A percentile compares a stretch with the other conserved stretches of the same genome.
Evolutionary conservation across 495 filamentous ascomycete genomes (phyloP).

Genomic region (Articulospora tetracladia): DNA sequence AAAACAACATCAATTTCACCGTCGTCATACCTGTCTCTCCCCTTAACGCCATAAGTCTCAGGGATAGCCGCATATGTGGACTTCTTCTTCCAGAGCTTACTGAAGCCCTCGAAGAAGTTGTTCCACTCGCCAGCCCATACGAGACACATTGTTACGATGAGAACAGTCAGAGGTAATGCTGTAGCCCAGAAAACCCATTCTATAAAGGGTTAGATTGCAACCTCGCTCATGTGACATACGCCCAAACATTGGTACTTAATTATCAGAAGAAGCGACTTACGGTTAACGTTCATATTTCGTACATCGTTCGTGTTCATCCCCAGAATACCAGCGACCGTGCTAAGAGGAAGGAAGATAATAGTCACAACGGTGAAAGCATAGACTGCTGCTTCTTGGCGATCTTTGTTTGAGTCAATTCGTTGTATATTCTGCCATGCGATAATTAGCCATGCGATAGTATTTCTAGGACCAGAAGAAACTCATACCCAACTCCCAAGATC

Average conservation of each 20-base stretch:
- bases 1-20: not conserved
- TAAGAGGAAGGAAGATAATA: conserved; percentile 32
- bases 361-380: conserved; percentile 36
- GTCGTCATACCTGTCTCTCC: not conserved
- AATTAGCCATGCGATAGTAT: not conserved
- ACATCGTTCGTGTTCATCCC: conserved; percentile 48
- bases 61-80: not conserved
- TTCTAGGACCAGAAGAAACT: not conserved
- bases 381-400: conserved; percentile 43
- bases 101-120: conserved; percentile 19
- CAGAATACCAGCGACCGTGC: conserved; percentile 34
- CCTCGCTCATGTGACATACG: too few species aligned
- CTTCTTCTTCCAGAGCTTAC: conserved; percentile 9
- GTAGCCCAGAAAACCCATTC: conserved; percentile 47
- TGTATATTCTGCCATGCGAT: conserved; percentile 13
- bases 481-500: conserved; percentile 25
- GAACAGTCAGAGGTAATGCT: conserved; percentile 39
- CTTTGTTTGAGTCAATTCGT: conserved; percentile 35
- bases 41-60: not conserved
- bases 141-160: conserved; percentile 34
- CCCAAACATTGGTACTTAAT: too few species aligned
- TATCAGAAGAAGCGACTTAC: too few species aligned
- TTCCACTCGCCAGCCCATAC: conserved; percentile 32
- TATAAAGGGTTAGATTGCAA: too few species aligned
- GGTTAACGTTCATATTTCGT: conserved; percentile 41